Conservation (phyloP, 2,329 filamentous ascomycete genomes). For the Monosporascus sp. region DNA sequence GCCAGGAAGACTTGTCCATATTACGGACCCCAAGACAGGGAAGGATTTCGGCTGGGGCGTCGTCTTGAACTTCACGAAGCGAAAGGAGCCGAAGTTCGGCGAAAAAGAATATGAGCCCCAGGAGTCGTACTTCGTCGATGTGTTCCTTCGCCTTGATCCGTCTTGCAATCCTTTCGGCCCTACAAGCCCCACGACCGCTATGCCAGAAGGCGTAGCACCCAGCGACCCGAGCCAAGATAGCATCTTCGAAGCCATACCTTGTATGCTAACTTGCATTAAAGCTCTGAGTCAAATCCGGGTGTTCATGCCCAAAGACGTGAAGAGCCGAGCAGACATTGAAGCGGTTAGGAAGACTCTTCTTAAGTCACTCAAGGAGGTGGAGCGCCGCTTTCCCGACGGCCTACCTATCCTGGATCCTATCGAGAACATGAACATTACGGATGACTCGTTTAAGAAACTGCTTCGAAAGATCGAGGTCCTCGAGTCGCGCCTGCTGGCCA, state of each 20-base stretch:
- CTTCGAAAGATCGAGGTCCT: constrained; percentile 95
- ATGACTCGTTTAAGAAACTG: constrained; percentile 89
- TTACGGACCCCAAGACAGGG: constrained; percentile 65
- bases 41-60: constrained; percentile 94
- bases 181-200: constrained; percentile 36
- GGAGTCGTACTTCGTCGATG: constrained; percentile 76
- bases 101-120: constrained; percentile 67
- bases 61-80: constrained; percentile 66
- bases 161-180: constrained; percentile 42
- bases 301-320: constrained; percentile 74
- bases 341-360: constrained; percentile 63
- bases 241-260: constrained; percentile 78
- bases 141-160: constrained; percentile 60
- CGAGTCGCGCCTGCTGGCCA: constrained; percentile 81
- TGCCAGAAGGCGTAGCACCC: constrained; percentile 60
- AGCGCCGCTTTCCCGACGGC: constrained; percentile 86
- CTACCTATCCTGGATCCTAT: constrained; percentile 85
- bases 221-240: constrained; percentile 57
- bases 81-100: constrained; percentile 61
- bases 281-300: constrained; percentile 79
- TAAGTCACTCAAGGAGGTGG: constrained; percentile 70
- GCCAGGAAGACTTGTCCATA: constrained; percentile 77
- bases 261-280: constrained; percentile 79
- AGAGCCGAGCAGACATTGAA: constrained; percentile 57
- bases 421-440: constrained; percentile 91